A percentile compares a stretch with the other conserved stretches of the same genome.
Evolutionary conservation across 257 asterid species (phyloP).

Genomic region (Echium plantagineum): DNA sequence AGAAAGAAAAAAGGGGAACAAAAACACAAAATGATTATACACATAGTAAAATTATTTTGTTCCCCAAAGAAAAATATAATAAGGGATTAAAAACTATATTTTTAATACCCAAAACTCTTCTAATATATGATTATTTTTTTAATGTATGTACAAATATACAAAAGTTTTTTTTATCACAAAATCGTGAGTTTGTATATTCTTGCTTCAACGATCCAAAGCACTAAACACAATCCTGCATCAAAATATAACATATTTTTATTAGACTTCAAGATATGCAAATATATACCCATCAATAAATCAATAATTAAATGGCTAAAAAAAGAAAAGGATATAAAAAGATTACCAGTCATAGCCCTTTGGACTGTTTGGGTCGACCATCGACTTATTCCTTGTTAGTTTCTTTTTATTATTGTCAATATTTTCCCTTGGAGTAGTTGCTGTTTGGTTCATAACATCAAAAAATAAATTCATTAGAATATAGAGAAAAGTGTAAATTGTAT

Average conservation of each 20-base stretch:
- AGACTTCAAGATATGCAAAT: not conserved
- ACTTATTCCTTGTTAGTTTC: slow-evolving; percentile 42
- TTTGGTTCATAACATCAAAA: slow-evolving; percentile 1
- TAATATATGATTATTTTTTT: not conserved
- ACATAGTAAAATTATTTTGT: not conserved
- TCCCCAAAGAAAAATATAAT: no score
- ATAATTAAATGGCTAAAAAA: not conserved
- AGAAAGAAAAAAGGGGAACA: not conserved
- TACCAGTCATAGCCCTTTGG: slow-evolving; percentile 56
- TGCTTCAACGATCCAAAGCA: slow-evolving; percentile 61
- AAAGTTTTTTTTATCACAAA: slow-evolving; percentile 6
- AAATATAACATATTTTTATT: not conserved
- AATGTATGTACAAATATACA: not conserved
- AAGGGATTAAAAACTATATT: not conserved
- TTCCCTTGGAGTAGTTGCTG: slow-evolving; percentile 50
- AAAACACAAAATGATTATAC: not conserved
- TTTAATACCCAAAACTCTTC: not conserved
- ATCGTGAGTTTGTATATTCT: slow-evolving; percentile 9
- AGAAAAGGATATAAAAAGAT: not conserved
- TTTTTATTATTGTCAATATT: no score
- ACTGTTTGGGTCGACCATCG: slow-evolving; percentile 23
- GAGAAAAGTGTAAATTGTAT: no score
- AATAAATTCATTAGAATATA: not conserved
- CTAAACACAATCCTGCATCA: slow-evolving; percentile 46
- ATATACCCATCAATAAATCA: no score